Percentiles rank a stretch among this genome's conserved stretches.
phyloP scores from a whole-genome alignment of 352 stramenopile species.

The Globisporangium canariense region DNA sequence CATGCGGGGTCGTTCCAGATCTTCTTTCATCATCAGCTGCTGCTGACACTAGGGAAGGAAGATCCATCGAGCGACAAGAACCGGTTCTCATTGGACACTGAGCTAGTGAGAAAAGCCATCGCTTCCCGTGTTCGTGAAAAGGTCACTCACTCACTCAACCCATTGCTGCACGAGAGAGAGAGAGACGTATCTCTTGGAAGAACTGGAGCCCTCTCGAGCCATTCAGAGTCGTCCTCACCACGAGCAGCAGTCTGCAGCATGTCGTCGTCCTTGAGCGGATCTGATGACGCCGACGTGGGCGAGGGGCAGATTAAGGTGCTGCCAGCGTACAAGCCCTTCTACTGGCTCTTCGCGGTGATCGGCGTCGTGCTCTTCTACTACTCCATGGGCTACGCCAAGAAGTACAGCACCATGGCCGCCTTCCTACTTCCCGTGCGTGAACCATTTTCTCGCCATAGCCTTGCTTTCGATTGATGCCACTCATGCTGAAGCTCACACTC shows the following conservation, averaged over 20 bases:
- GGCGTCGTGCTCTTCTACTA: conserved; percentile 72
- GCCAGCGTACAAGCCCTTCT: conserved; percentile 52
- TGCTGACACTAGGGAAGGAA: background rate
- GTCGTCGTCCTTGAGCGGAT: conserved; percentile 3
- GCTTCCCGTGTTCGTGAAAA: background rate
- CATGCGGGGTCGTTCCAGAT: conserved; percentile 1
- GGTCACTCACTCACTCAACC: background rate
- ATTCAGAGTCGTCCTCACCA: background rate
- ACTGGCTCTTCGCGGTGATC: conserved; percentile 62
- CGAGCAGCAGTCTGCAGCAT: background rate
- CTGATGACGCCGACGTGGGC: conserved; percentile 11
- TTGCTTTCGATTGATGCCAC: background rate
- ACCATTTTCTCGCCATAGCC: background rate
- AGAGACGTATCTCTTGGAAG: background rate
- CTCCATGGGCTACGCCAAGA: conserved; percentile 67
- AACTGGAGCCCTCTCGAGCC: conserved; percentile 4
- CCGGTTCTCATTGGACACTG: background rate
- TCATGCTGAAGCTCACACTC: background rate
- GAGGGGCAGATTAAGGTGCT: conserved; percentile 41
- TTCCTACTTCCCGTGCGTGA: conserved; percentile 71
- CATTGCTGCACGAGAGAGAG: conserved; percentile 9
- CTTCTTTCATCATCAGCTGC: background rate
- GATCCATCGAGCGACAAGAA: conserved; percentile 6
- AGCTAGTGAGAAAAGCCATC: conserved; percentile 5
- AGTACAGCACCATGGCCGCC: conserved; percentile 66